Evolutionary conservation across 352 stramenopile species (phyloP).

Genomic region (Phytophthora rubi): DNA sequence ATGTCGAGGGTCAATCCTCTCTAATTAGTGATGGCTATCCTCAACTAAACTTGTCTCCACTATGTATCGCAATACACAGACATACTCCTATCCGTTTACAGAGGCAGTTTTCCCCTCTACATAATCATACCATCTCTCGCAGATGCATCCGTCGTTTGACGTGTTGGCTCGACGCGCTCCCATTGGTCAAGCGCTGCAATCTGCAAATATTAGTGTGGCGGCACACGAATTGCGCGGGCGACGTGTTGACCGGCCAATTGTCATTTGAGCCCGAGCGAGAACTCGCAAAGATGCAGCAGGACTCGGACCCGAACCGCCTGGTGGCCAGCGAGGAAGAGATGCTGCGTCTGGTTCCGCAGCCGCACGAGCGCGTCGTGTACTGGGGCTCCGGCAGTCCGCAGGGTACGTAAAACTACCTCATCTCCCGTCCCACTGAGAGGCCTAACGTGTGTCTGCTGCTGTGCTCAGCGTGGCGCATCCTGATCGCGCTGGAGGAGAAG

Average conservation of each 20-base stretch:
- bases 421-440: too few relatives aligned
- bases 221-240: conserved; percentile 5
- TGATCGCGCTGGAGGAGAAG: conserved; percentile 86
- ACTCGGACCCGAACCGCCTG: conserved; percentile 29
- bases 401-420: conserved; percentile 39
- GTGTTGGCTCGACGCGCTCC: conserved; percentile 5
- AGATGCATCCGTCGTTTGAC: background rate
- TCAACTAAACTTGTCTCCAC: too few relatives aligned
- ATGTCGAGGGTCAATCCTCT: too few relatives aligned
- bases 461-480: conserved; percentile 72
- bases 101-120: too few relatives aligned
- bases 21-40: too few relatives aligned
- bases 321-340: conserved; percentile 67
- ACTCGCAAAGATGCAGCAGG: conserved; percentile 9
- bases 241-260: conserved; percentile 16
- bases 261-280: conserved; percentile 7
- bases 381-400: conserved; percentile 86
- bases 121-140: too few relatives aligned
- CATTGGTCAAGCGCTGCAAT: conserved; percentile 8
- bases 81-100: too few relatives aligned
- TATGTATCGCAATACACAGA: too few relatives aligned
- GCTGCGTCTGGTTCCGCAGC: conserved; percentile 55
- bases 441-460: background rate
- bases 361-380: conserved; percentile 81
- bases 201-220: conserved; percentile 1